Evolutionary conservation across 805 yeast genomes (phyloP).

Genomic region (Ogataea ramenticola): DNA sequence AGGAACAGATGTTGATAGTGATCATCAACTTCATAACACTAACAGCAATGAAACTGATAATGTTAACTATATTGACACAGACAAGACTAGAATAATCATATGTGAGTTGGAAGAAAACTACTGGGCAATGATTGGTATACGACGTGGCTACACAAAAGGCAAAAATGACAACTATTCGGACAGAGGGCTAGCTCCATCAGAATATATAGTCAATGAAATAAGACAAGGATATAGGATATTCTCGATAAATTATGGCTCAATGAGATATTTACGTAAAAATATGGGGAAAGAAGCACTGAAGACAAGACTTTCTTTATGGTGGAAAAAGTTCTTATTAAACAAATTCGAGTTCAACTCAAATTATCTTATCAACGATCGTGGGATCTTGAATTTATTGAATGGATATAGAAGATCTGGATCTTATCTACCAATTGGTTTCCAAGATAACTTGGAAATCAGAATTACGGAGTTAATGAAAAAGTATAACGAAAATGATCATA

Average conservation of each 20-base stretch:
- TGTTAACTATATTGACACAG: constrained; percentile 23
- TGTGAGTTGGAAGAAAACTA: constrained; percentile 22
- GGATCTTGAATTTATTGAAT: constrained; percentile 23
- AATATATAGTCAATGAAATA: constrained; percentile 24
- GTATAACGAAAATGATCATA: constrained; percentile 1
- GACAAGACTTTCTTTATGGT: constrained; percentile 22
- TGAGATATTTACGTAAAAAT: constrained; percentile 3
- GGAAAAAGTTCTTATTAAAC: constrained; percentile 28
- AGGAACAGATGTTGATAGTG: background rate
- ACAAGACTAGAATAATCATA: constrained; percentile 23
- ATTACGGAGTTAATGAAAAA: constrained; percentile 7
- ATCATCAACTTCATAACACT: no score
- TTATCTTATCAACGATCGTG: constrained; percentile 24
- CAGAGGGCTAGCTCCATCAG: constrained; percentile 25
- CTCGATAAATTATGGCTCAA: constrained; percentile 25
- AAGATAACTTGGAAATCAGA: constrained; percentile 18
- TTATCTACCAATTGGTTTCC: constrained; percentile 21
- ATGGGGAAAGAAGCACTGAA: constrained; percentile 3
- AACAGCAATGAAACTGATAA: background rate
- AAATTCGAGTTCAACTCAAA: constrained; percentile 17
- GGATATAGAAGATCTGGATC: constrained; percentile 24
- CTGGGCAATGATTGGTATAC: constrained; percentile 26
- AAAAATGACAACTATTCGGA: constrained; percentile 9
- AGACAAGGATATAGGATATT: constrained; percentile 26
- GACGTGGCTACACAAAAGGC: constrained; percentile 10